Percentiles rank a stretch among this genome's conserved stretches.
These are phyloP conservation scores for Entamoeba invadens DNA, from an alignment of 208 protist species.

Conservation along the genomic window DNA sequence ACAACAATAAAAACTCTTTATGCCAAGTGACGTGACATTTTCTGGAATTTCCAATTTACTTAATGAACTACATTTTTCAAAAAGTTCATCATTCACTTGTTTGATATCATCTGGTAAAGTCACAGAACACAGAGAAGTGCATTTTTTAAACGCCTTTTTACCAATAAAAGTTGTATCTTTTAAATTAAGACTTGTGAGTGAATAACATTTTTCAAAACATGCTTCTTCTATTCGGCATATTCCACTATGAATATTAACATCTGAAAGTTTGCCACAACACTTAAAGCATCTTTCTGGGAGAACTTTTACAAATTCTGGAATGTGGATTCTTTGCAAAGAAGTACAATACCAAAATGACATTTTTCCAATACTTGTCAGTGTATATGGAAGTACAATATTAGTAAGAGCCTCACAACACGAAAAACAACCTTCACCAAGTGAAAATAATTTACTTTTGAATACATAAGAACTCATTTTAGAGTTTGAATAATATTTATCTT, in stretches of 20 bases:
- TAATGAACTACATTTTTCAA: background rate
- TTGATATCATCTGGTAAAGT: background rate
- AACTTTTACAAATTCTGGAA: background rate
- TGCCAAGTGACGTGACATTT: background rate
- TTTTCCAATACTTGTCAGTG: background rate
- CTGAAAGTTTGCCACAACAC: background rate
- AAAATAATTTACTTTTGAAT: background rate
- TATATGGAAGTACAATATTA: background rate
- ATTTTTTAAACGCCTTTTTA: background rate
- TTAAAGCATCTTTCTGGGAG: background rate
- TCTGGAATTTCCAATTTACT: background rate
- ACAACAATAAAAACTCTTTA: background rate
- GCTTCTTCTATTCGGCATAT: background rate
- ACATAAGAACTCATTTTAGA: too few species aligned
- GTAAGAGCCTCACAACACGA: too few species aligned
- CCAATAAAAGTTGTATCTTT: background rate
- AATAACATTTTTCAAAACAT: background rate
- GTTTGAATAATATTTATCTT: too few species aligned
- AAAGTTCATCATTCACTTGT: background rate
- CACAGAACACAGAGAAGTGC: background rate
- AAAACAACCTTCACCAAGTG: too few species aligned
- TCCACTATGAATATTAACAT: background rate
- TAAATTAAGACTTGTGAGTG: background rate
- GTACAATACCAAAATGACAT: background rate
- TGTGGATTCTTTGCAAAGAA: background rate